phyloP scores from a whole-genome alignment of 345 rosid genomes.

The Eucalyptus shirleyi region DNA sequence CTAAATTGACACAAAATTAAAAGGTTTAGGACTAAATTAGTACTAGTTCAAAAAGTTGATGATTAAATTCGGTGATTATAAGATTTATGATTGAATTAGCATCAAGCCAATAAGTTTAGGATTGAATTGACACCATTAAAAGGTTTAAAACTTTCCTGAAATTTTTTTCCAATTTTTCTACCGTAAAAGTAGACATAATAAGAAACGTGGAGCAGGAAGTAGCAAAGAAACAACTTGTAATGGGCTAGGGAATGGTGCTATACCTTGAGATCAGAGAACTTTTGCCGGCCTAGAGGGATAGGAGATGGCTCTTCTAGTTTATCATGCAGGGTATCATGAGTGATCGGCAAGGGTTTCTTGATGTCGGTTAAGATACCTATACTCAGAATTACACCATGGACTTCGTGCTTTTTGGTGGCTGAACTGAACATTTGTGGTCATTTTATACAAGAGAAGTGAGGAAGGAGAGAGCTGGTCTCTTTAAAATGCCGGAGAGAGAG shows the following conservation, averaged over 20 bases:
- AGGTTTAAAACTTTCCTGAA: too few relatives aligned
- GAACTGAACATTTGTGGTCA: neutral
- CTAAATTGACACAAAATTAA: too few relatives aligned
- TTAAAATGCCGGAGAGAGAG: neutral
- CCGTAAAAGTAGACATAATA: neutral
- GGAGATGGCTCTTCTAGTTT: neutral
- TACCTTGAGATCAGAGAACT: neutral
- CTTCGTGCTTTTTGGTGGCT: neutral
- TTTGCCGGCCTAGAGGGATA: neutral
- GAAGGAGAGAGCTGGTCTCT: neutral
- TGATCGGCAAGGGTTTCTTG: neutral
- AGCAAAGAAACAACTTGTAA: neutral
- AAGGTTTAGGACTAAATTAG: too few relatives aligned
- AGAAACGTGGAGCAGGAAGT: neutral
- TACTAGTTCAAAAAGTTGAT: too few relatives aligned
- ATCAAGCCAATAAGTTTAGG: too few relatives aligned
- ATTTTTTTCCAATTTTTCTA: neutral
- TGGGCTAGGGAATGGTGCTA: neutral
- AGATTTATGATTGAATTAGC: too few relatives aligned
- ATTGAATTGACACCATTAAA: too few relatives aligned
- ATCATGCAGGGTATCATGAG: neutral
- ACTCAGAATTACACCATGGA: neutral
- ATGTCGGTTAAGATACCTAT: neutral
- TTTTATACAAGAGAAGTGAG: neutral
- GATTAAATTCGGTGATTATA: too few relatives aligned